Evolutionary conservation across 257 asterid species (phyloP).

Genomic region (Handroanthus guayacan): DNA sequence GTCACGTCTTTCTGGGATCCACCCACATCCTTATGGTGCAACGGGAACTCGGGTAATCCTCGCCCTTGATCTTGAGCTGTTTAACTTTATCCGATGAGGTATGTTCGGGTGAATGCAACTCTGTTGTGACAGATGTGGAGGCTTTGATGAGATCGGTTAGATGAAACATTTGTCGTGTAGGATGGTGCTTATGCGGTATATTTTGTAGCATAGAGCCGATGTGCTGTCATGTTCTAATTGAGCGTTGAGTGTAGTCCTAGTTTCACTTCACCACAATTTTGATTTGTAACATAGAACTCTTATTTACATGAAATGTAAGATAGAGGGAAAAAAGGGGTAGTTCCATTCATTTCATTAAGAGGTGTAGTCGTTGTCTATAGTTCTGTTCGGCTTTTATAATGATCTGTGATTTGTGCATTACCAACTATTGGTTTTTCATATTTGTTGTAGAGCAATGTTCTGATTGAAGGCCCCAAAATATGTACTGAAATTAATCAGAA

Average conservation of each 20-base stretch:
- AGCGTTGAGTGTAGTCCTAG: background rate
- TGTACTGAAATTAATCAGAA: too few species aligned
- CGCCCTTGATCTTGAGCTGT: background rate
- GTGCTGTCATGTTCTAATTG: background rate
- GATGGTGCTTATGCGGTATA: background rate
- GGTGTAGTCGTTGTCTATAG: background rate
- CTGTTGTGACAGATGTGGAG: background rate
- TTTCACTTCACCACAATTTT: background rate
- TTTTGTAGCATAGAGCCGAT: background rate
- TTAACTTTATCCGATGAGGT: background rate
- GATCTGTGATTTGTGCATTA: background rate
- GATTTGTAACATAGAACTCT: background rate
- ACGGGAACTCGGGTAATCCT: background rate
- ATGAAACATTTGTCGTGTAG: background rate
- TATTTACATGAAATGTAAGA: background rate
- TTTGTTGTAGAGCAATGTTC: too few species aligned
- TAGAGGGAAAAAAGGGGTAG: background rate
- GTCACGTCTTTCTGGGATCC: too few species aligned
- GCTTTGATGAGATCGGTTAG: background rate
- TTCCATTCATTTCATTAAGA: background rate
- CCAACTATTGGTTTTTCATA: too few species aligned
- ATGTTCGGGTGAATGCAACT: background rate
- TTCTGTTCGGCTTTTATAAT: background rate
- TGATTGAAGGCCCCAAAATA: too few species aligned
- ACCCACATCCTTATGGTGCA: background rate